Evolutionary conservation across 1,284 basidiomycete species (phyloP), one percentile per base, ranked within the genome.

Genomic region (Ceratobasidium sp.): DNA sequence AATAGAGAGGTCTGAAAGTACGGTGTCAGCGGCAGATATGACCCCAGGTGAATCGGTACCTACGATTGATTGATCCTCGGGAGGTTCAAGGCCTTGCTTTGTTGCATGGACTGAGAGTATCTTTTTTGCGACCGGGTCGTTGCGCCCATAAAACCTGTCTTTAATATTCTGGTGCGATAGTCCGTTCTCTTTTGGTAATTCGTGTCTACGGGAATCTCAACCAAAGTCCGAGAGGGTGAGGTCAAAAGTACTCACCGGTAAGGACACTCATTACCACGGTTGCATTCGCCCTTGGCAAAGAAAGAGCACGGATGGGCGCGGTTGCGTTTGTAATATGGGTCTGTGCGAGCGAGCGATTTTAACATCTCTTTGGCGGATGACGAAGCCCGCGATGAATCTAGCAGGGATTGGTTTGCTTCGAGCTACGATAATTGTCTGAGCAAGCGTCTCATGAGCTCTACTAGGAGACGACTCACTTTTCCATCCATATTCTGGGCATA

Each of bases 281-380:
- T 93, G 77, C 97, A 99, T 70, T 94, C 90, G 0, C 97, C 97
- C 79, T 98, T 98, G 47, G 86, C 89, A 76, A 90, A 99, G 82
- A 99, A 98, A 0, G 93, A 94, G 77, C 97, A 99, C 8, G 97
- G 77, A 73, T 98, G 92, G 54, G 96, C 93, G 68, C 91, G 82
- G 79, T 99, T 98, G 60, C 95, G 87, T 79, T 98, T 98, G 82
- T 98, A 99, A 76, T 94, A 93, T 0, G 96, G 95, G 75, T 98
- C 95, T 33, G 91, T 92, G 72, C 94, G 85, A 13, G 96, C 95
- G 16, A 99, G 81, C 73, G 93, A 88, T 79, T 97, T 96, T 72
- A 99, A 80, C 88, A 99, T 92, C 73, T 99, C 96, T 77, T 95
- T 95, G 39, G 93, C 95, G 11, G 90, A 90, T 41, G 88, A 85